Base-by-base conservation (phyloP, 179 eudicot genomes). In the Pouteria campechiana region DNA sequence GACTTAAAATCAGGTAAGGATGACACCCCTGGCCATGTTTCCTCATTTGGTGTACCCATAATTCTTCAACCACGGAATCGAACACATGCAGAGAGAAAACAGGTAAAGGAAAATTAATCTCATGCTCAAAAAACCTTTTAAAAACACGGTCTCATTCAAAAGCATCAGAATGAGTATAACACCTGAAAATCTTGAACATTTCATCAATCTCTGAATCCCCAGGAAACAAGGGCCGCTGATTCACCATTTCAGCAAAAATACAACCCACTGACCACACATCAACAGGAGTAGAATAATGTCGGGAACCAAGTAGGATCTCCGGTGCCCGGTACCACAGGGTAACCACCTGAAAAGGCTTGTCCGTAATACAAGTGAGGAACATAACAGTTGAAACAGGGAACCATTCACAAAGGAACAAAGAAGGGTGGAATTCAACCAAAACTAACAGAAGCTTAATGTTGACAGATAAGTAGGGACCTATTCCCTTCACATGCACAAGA, bases 121-220 rank as follows among this genome's bases (percentile, higher is more conserved):
- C 14, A 5, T 30, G 31, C 17, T n/a, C 8, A 6, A 1, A 6
- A 16, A 17, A 14, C 11, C 25, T 17, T 32, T 8, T 13, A 32
- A 11, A 48, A 47, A 25, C 18, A n/a, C n/a, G n/a, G n/a, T n/a
- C n/a, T n/a, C n/a, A n/a, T 38, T 18, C 14, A 20, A 24, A 29
- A 28, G 45, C 20, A 4, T 13, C 11, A 10, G 3, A 29, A 28
- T 23, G 11, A 51, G 37, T 19, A 43, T 10, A 39, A 32, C 16
- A 81, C 98, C 95, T 81, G 89, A 90, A 90, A 55, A 90, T 90
- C 58, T 67, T 81, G 65, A 79, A 81, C 34, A 90, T 81, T 55
- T 90, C 81, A 64, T 90, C 95, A 41, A 86, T 90, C 62, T 86
- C 98, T 37, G 98, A 85, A 55, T 86, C 95, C 41, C 98, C 98